Conservation (phyloP, 768 basidiomycete genomes). For the Gymnopilus dilepis region DNA sequence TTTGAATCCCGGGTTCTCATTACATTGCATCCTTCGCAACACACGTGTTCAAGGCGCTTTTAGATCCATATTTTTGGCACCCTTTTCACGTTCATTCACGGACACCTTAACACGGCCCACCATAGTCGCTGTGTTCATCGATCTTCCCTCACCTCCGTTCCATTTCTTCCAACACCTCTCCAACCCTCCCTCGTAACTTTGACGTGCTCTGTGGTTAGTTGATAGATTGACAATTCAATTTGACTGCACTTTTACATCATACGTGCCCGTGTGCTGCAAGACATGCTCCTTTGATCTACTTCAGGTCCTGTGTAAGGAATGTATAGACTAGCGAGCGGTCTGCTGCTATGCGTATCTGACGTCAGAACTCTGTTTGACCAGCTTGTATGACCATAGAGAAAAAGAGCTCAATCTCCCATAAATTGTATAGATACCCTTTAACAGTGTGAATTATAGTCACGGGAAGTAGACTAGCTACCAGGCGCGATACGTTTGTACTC, state of each 20-base stretch:
- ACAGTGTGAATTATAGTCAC: too few species aligned
- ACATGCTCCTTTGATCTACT: too few species aligned
- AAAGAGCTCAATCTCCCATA: too few species aligned
- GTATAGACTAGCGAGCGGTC: not conserved
- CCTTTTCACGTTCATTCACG: not conserved
- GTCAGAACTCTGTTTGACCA: too few species aligned
- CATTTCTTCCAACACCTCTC: not conserved
- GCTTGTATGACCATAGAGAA: too few species aligned
- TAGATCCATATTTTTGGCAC: conserved; percentile 16
- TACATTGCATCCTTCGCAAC: conserved; percentile 14
- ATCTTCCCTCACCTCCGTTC: not conserved
- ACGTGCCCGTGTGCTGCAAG: too few species aligned
- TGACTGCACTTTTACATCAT: not conserved
- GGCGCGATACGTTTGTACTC: not conserved
- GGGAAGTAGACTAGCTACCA: not conserved
- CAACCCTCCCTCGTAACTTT: not conserved
- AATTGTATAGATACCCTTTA: too few species aligned
- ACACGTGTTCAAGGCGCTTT: conserved; percentile 13
- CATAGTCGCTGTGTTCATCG: not conserved
- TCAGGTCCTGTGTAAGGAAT: too few species aligned
- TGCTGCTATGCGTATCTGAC: too few species aligned
- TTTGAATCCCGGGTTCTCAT: not conserved
- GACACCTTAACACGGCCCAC: not conserved
- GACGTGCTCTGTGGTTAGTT: conserved; percentile 1
- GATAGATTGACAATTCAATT: conserved; percentile 7